These are phyloP conservation scores for Periconia sp. DNA, from an alignment of 2,329 filamentous ascomycete genomes.

Conservation along the genomic window DNA sequence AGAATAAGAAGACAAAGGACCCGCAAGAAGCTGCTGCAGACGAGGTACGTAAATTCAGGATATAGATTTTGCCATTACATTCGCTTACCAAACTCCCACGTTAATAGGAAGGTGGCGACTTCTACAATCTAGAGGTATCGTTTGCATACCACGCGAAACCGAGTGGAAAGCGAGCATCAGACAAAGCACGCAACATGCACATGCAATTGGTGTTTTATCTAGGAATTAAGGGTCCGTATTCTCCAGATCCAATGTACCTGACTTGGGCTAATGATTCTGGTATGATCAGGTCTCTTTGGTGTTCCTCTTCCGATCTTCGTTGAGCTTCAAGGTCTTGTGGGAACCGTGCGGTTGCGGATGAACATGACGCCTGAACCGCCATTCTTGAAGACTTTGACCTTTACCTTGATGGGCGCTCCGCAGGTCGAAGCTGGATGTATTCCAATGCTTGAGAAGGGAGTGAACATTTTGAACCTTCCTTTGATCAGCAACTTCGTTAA, in stretches of 20 bases:
- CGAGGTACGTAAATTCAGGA: too few species aligned
- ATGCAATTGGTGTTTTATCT: constrained; percentile 96
- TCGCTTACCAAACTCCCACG: too few species aligned
- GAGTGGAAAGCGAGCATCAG: constrained; percentile 70
- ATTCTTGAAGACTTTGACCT: constrained; percentile 88
- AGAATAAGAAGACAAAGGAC: constrained; percentile 82
- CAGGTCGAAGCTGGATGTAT: constrained; percentile 89
- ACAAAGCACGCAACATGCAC: constrained; percentile 93
- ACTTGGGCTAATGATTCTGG: too few species aligned
- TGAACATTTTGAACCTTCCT: constrained; percentile 90
- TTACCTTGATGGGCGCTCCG: constrained; percentile 92
- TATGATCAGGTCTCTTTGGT: constrained; percentile 84
- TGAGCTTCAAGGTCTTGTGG: constrained; percentile 88
- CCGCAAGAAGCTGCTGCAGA: constrained; percentile 86
- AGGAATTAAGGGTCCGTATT: constrained; percentile 86
- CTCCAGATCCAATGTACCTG: too few species aligned
- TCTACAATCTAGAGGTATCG: constrained; percentile 89
- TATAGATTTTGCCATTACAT: too few species aligned
- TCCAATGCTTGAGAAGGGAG: constrained; percentile 87
- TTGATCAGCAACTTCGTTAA: constrained; percentile 97
- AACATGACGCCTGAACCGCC: constrained; percentile 90
- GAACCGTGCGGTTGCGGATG: constrained; percentile 80
- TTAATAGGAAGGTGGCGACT: constrained; percentile 87
- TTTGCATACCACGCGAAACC: constrained; percentile 91
- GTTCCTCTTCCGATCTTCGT: constrained; percentile 88